phyloP scores from a whole-genome alignment of 768 basidiomycete species.

The Infundibulicybe gibba region DNA sequence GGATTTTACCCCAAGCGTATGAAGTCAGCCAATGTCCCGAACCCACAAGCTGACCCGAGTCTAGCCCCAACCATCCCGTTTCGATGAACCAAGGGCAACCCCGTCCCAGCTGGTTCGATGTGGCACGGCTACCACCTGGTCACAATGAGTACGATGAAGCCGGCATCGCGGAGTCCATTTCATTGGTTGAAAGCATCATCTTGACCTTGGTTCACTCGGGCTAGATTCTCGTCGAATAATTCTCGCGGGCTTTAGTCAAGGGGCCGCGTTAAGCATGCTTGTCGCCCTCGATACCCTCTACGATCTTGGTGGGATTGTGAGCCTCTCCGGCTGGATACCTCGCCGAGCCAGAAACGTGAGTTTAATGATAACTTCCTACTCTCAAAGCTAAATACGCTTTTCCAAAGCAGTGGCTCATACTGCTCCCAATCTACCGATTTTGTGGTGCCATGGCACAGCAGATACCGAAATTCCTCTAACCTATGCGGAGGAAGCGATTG shows the following conservation, averaged over 20 bases:
- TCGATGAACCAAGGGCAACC: slow-evolving; percentile 20
- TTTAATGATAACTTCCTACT: slow-evolving; percentile 1
- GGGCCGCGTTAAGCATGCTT: slow-evolving; percentile 34
- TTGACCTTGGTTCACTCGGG: slow-evolving; percentile 32
- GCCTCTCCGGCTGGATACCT: slow-evolving; percentile 44
- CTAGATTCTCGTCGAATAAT: slow-evolving; percentile 30
- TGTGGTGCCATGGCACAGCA: slow-evolving; percentile 38
- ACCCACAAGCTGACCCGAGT: slow-evolving; percentile 3
- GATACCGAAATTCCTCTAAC: slow-evolving; percentile 34
- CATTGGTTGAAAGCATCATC: slow-evolving; percentile 31
- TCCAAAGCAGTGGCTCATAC: slow-evolving; percentile 24
- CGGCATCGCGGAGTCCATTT: slow-evolving; percentile 28
- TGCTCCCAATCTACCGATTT: slow-evolving; percentile 30
- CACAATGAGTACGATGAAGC: slow-evolving; percentile 30
- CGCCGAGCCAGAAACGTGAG: slow-evolving; percentile 28
- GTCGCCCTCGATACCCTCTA: slow-evolving; percentile 35
- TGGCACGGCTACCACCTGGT: slow-evolving; percentile 31
- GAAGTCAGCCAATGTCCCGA: slow-evolving; percentile 1
- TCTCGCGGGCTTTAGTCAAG: slow-evolving; percentile 42
- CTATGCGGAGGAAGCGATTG: slow-evolving; percentile 25
- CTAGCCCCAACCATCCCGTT: slow-evolving; percentile 23
- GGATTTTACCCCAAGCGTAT: slow-evolving; percentile 42
- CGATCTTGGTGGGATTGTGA: slow-evolving; percentile 38
- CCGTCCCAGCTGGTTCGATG: slow-evolving; percentile 40
- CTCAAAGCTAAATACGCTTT: background rate